Base-by-base conservation (phyloP, 2,329 filamentous ascomycete species). In the Cercospora berteroae region DNA sequence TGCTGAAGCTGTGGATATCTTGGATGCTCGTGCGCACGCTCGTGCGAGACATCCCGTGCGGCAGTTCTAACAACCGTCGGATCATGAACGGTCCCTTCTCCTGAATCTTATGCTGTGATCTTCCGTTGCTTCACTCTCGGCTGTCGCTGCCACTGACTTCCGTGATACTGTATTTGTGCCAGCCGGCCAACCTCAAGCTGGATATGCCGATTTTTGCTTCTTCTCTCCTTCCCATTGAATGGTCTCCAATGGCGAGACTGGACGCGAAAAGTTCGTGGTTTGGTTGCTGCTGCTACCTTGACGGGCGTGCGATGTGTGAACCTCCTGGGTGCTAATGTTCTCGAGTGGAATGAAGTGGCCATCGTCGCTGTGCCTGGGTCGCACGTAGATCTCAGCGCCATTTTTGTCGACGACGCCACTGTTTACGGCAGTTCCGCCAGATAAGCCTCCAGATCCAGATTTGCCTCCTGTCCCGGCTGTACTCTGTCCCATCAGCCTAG, bases 301-400 rank as follows among this genome's bases (percentile, higher is more conserved):
- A 27, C 58, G 58, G 20, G 58, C 33, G 10, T 60, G 55, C 18
- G 55, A 13, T 33, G n/a, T 20, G 27, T 36, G 16, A n/a, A 58
- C 27, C 25, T 58, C 55, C 8, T 58, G 55, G 5, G 55, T 36
- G 29, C 94, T 81, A 61, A 93, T 79, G 75, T 93, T 64, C 20
- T 71, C 20, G 5, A 69, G 65, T 2, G 69, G 69, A 33, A 71
- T 69, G 60, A 71, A 71, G 63, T 69, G 48, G 25, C 52, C 67
- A 33, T 71, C 69, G 16, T 71, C 69, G 44, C 63, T 66, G 65
- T 71, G 56, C 42, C 67, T 58, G 3, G 65, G 67, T 25, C 67
- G 36, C 20, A 69, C 65, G 20, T 29, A 69, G 42, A 71, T 57
- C 7, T 67, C 63, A 2, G 64, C 39, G 16, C 57, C 65, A 10